phyloP scores from a whole-genome alignment of 306 rosid species.

The Arachis stenosperma region DNA sequence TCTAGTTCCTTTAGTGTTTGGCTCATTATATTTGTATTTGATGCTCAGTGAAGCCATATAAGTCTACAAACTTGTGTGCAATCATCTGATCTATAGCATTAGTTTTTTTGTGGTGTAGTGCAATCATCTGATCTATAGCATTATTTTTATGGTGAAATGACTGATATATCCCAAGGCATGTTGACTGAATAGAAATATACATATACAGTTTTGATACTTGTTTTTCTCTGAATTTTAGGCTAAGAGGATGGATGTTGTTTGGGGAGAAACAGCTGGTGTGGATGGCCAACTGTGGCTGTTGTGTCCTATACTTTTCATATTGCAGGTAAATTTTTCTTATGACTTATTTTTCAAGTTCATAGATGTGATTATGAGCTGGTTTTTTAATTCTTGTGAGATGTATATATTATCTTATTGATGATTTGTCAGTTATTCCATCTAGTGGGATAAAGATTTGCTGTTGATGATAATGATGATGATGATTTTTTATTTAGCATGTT shows the following conservation, averaged over 20 bases:
- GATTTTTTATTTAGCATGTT: not conserved
- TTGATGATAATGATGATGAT: no score
- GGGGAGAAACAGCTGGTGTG: constrained; percentile 99
- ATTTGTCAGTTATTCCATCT: not conserved
- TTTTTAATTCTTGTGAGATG: not conserved
- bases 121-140: not conserved
- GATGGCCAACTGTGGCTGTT: constrained; percentile 94
- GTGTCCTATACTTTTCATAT: constrained; percentile 86
- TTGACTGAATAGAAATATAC: constrained; percentile 19
- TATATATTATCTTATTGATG: constrained; percentile 1
- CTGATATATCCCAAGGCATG: constrained; percentile 18
- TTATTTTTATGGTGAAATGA: constrained; percentile 24
- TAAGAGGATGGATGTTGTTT: constrained; percentile 99
- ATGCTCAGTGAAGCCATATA: not conserved
- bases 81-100: constrained; percentile 1
- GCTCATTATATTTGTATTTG: not conserved
- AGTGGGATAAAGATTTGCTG: no score
- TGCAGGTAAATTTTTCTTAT: constrained; percentile 71
- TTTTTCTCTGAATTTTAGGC: constrained; percentile 64
- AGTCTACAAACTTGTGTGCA: constrained; percentile 12
- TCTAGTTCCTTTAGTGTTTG: not conserved
- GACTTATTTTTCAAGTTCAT: constrained; percentile 10
- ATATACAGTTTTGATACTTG: constrained; percentile 20
- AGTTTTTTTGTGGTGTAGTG: constrained; percentile 20
- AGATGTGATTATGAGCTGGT: constrained; percentile 11